Conservation (phyloP, 2,329 filamentous ascomycete genomes). For the Cladosporium sp. region DNA sequence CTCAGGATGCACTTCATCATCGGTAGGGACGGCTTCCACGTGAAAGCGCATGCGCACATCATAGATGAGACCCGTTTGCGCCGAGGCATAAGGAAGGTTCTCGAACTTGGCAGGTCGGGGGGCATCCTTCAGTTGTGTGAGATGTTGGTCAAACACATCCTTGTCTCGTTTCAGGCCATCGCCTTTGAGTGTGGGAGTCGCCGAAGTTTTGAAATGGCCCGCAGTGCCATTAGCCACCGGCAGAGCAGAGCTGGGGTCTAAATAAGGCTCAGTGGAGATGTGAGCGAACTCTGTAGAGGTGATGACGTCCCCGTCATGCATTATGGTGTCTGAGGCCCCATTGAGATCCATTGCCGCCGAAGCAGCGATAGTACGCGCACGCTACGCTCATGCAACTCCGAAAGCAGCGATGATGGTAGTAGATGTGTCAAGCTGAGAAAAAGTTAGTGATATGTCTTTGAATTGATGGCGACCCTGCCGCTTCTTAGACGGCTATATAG, state of each 20-base stretch:
- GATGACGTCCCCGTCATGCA: constrained; percentile 24
- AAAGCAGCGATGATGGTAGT: no score
- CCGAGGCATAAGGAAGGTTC: constrained; percentile 33
- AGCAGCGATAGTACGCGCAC: neutral
- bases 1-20: constrained; percentile 80
- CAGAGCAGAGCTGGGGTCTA: constrained; percentile 10
- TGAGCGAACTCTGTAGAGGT: constrained; percentile 18
- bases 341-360: constrained; percentile 9
- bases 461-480: neutral
- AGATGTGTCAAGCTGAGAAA: neutral
- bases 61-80: constrained; percentile 55
- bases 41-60: constrained; percentile 95
- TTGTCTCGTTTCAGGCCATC: constrained; percentile 19
- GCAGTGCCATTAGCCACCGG: constrained; percentile 2
- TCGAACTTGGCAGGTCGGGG: constrained; percentile 31
- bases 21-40: constrained; percentile 58
- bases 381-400: constrained; percentile 1
- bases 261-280: constrained; percentile 9
- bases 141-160: constrained; percentile 15
- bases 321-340: constrained; percentile 20
- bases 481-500: no score
- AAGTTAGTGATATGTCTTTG: neutral
- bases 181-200: constrained; percentile 19
- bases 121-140: constrained; percentile 21
- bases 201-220: neutral